These are phyloP conservation scores for Paramecium octaurelia DNA, from an alignment of 73 alveolate species.

Conservation along the genomic window DNA sequence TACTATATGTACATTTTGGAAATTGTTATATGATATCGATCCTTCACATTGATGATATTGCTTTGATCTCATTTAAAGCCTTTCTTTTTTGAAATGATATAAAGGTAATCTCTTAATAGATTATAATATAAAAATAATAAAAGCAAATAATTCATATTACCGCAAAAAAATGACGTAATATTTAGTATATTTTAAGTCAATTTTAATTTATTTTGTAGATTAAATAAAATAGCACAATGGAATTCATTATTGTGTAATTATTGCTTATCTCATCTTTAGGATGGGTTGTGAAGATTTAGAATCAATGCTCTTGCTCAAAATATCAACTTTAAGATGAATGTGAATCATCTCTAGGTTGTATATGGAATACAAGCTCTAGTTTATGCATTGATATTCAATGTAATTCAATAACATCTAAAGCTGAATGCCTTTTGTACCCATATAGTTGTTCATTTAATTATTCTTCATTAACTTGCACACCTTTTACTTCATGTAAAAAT, in stretches of 20 bases:
- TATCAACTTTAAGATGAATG: neutral
- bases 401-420: neutral
- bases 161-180: neutral
- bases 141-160: neutral
- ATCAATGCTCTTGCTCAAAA: neutral
- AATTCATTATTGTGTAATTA: neutral
- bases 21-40: too few species aligned
- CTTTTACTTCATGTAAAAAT: neutral
- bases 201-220: neutral
- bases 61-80: neutral
- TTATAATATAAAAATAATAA: too few species aligned
- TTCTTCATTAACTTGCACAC: neutral
- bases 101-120: neutral
- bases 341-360: neutral
- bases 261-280: neutral
- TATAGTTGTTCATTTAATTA: neutral
- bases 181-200: too few species aligned
- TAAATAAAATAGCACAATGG: neutral
- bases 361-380: neutral
- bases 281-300: neutral
- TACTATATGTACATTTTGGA: neutral
- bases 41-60: too few species aligned
- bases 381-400: neutral
- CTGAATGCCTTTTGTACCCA: neutral
- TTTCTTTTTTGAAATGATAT: neutral